These are phyloP conservation scores for Wickerhamomyces chaumierensis DNA, from an alignment of 805 yeast species.

Conservation along the genomic window DNA sequence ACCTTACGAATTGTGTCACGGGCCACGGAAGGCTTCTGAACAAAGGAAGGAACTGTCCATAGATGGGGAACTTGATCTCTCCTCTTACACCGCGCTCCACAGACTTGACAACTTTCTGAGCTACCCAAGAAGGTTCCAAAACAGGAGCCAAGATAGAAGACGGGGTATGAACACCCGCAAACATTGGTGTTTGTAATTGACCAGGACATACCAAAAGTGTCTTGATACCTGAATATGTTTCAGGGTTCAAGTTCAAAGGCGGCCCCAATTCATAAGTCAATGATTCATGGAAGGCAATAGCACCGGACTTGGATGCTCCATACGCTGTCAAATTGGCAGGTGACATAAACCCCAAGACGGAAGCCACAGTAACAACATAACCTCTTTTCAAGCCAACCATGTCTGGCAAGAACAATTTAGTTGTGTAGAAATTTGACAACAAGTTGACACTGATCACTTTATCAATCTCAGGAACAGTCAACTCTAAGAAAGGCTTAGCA, in stretches of 20 bases:
- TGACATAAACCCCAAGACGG: conserved; percentile 74
- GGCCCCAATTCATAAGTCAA: conserved; percentile 58
- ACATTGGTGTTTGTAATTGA: conserved; percentile 69
- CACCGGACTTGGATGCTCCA: conserved; percentile 85
- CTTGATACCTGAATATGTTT: conserved; percentile 40
- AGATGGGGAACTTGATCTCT: conserved; percentile 63
- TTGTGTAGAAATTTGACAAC: conserved; percentile 57
- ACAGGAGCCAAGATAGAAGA: conserved; percentile 72
- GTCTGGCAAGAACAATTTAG: conserved; percentile 59
- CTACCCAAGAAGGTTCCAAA: conserved; percentile 57
- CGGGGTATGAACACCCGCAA: conserved; percentile 64
- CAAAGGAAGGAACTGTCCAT: conserved; percentile 64
- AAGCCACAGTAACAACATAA: conserved; percentile 69
- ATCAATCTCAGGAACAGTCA: conserved; percentile 48
- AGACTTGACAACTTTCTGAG: conserved; percentile 42
- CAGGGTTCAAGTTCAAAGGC: conserved; percentile 20
- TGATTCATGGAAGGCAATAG: conserved; percentile 77
- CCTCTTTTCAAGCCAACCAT: conserved; percentile 59
- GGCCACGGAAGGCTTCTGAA: conserved; percentile 69
- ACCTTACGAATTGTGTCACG: conserved; percentile 28
- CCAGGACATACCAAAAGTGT: conserved; percentile 82
- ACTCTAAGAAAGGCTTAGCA: conserved; percentile 45
- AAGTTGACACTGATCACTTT: conserved; percentile 56
- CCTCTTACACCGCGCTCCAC: conserved; percentile 54
- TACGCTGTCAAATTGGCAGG: conserved; percentile 74